A percentile compares a stretch with the other conserved stretches of the same genome.
Evolutionary conservation across 257 asterid species (phyloP).

Genomic region (Buddleja alternifolia): DNA sequence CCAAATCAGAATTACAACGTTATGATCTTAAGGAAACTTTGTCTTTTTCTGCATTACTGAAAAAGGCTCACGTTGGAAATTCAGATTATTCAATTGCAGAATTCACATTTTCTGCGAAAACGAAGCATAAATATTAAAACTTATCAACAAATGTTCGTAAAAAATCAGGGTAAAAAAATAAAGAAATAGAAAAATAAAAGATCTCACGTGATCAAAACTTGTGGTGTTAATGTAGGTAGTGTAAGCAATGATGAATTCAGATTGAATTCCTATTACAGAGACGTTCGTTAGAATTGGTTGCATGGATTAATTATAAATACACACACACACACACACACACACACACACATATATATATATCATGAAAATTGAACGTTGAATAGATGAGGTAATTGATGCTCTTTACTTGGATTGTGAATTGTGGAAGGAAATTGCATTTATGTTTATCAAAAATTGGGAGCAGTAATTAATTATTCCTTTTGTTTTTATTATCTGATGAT

Average conservation of each 20-base stretch:
- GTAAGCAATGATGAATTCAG: conserved; percentile 9
- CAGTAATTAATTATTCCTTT: no score
- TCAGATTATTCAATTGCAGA: conserved; percentile 10
- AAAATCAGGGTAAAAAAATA: not conserved
- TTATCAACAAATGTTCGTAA: not conserved
- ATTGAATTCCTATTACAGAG: conserved; percentile 34
- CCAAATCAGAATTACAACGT: conserved; percentile 28
- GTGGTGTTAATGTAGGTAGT: conserved; percentile 29
- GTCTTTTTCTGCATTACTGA: conserved; percentile 34
- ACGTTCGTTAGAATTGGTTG: conserved; percentile 50
- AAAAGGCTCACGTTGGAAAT: conserved; percentile 19
- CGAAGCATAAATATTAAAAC: not conserved
- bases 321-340: no score
- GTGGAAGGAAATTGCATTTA: no score
- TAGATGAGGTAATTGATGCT: no score
- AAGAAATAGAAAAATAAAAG: not conserved
- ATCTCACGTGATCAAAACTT: conserved; percentile 31
- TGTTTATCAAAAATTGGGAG: no score
- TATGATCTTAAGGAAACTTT: conserved; percentile 31
- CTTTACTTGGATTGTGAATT: no score
- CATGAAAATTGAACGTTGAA: no score
- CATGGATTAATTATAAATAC: conserved; percentile 34
- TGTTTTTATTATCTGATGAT: no score
- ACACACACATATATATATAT: no score
- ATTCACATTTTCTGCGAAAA: not conserved